Percentiles rank a stretch among this genome's conserved stretches.
phyloP scores from a whole-genome alignment of 352 stramenopile genomes.

The Globisporangium paddicum region DNA sequence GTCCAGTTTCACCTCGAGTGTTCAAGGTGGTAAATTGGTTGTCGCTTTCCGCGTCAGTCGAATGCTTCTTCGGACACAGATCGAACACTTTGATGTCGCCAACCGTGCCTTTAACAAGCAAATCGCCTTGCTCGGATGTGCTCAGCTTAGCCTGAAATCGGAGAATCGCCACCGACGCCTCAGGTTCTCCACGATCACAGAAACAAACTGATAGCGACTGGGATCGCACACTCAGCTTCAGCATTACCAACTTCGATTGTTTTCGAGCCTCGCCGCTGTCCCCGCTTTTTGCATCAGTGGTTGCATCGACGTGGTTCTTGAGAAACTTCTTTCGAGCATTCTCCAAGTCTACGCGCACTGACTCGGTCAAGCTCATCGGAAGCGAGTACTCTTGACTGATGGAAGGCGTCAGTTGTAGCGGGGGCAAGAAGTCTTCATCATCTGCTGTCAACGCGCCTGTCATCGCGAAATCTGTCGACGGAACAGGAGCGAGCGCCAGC shows the following conservation, averaged over 20 bases:
- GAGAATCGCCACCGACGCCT: constrained; percentile 67
- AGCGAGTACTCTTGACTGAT: constrained; percentile 68
- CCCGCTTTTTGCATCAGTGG: constrained; percentile 1
- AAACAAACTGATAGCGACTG: constrained; percentile 81
- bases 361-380: constrained; percentile 73
- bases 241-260: constrained; percentile 6
- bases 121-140: constrained; percentile 19
- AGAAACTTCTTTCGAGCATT: constrained; percentile 61
- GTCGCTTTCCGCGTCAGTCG: constrained; percentile 6
- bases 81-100: constrained; percentile 74
- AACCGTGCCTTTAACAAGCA: constrained; percentile 42
- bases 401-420: constrained; percentile 54
- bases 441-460: constrained; percentile 12
- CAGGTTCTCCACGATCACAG: constrained; percentile 57
- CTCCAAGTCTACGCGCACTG: constrained; percentile 76
- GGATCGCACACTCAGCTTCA: constrained; percentile 47
- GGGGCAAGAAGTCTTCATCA: constrained; percentile 33
- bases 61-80: constrained; percentile 32
- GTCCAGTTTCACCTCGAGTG: neutral
- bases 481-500: constrained; percentile 23
- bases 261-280: constrained; percentile 2
- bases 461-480: constrained; percentile 13
- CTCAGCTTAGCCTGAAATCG: constrained; percentile 35
- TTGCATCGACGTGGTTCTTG: constrained; percentile 17
- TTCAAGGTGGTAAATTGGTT: neutral